Conservation (phyloP, 805 yeast genomes). For the Kodamaea sagamina region DNA sequence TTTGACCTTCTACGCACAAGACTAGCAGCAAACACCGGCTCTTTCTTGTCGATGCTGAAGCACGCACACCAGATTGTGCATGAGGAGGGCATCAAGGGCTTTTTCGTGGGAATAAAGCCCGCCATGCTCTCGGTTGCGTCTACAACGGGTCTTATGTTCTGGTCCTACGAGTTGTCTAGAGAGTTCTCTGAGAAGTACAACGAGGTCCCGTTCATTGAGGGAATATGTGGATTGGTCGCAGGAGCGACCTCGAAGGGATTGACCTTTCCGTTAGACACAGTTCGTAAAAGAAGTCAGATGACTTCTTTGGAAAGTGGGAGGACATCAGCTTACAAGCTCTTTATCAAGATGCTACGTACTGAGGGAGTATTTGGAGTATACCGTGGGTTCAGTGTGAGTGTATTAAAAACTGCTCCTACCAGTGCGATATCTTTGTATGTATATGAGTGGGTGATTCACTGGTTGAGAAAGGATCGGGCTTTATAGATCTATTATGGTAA, state of each 20-base stretch:
- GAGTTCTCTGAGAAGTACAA: conserved; percentile 30
- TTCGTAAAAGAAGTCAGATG: conserved; percentile 78
- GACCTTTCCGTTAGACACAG: conserved; percentile 84
- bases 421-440: conserved; percentile 64
- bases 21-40: conserved; percentile 62
- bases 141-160: conserved; percentile 73
- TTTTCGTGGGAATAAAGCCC: conserved; percentile 51
- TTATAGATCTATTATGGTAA: not conserved
- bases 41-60: conserved; percentile 39
- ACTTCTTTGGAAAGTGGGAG: conserved; percentile 11
- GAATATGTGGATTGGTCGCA: conserved; percentile 69
- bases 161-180: conserved; percentile 59
- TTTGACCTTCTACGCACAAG: conserved; percentile 87
- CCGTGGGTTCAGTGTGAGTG: conserved; percentile 69
- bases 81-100: conserved; percentile 44
- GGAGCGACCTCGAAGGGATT: conserved; percentile 72
- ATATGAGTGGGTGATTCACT: conserved; percentile 46
- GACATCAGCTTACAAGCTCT: conserved; percentile 24
- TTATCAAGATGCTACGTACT: conserved; percentile 41
- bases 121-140: conserved; percentile 65
- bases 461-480: conserved; percentile 3
- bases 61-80: conserved; percentile 29
- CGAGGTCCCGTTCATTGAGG: conserved; percentile 46
- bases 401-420: conserved; percentile 81
- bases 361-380: conserved; percentile 75